Base-by-base conservation (phyloP, 805 yeast species). In the Hyphopichia homilentoma region DNA sequence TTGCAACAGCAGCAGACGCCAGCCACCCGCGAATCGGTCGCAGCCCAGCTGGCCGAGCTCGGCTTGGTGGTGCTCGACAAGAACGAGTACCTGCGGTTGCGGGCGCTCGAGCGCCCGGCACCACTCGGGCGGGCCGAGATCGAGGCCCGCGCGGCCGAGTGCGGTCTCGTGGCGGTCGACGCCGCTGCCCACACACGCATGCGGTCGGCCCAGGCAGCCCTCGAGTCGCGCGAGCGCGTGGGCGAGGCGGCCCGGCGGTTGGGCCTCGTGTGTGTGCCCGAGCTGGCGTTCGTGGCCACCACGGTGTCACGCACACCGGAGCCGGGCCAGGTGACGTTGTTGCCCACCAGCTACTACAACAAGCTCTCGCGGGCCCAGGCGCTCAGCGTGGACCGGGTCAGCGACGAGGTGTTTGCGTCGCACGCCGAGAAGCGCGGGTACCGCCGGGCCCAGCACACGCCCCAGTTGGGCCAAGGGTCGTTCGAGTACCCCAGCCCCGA, bases 281-380 rank as follows among this genome's bases (percentile, higher is more conserved):
- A 65, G 31, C 52, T 68, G n/a, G 64, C 79, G 2, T 81, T 73
- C 43, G 62, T 82, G 39, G 78, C 84, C 1, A 80, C 88, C 1
- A 77, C 83, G 2, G 71, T 71, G 22, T 70, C 75, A 6, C 65
- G 72, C 41, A 57, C 56, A 4, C 77, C 84, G 4, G 84, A 80
- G 42, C 54, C 67, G 8, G 55, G 62, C 4, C 73, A 75, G 39
- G 79, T 81, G 21, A 80, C 79, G 37, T 78, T 80, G 7, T 50
- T 83, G 21, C 88, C 90, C 5, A 61, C 70, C 5, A 67, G 79
- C 2, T 81, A 81, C 50, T 83, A 79, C 55, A 72, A 73, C 41
- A 75, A 75, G 48, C 56, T 83, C 39, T 50, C 73, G 18, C 68
- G 72, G 34, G 67, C 59, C 15, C 75, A 69, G 30, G 35, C 59